Evolutionary conservation across 2,329 filamentous ascomycete genomes (phyloP).

Genomic region (Diplocarpon rosae): DNA sequence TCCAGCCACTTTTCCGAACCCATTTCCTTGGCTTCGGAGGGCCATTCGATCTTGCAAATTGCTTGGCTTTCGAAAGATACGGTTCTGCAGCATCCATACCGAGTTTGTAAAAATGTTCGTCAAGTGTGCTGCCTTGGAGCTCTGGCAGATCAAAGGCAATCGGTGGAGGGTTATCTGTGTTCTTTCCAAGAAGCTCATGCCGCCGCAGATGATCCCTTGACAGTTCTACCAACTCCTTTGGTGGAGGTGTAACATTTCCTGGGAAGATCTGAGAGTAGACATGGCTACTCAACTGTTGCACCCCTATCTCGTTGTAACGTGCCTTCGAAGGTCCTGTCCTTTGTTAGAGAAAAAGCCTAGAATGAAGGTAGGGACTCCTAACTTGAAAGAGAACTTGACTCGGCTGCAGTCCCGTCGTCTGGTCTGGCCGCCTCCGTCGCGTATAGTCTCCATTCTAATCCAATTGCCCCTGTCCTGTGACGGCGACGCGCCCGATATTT

Average conservation of each 20-base stretch:
- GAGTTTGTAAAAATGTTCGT: conserved; percentile 88
- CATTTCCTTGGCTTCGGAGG: conserved; percentile 56
- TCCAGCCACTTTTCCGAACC: conserved; percentile 79
- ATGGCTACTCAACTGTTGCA: conserved; percentile 82
- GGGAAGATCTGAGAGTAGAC: conserved; percentile 78
- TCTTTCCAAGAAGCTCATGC: conserved; percentile 85
- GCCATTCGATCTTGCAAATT: conserved; percentile 55
- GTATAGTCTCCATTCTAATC: conserved; percentile 35
- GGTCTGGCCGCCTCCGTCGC: conserved; percentile 14
- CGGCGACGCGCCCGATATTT: conserved; percentile 34
- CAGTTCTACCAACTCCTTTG: conserved; percentile 64
- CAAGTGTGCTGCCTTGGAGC: conserved; percentile 69
- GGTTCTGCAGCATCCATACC: conserved; percentile 82
- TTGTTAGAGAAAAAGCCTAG: conserved; percentile 4
- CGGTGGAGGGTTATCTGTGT: conserved; percentile 62
- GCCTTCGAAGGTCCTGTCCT: conserved; percentile 36
- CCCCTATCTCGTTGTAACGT: conserved; percentile 83
- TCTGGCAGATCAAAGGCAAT: conserved; percentile 78
- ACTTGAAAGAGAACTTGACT: conserved; percentile 11
- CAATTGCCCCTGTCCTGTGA: conserved; percentile 21
- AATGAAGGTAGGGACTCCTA: neutral
- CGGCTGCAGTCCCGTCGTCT: conserved; percentile 1
- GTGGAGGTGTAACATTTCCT: conserved; percentile 41
- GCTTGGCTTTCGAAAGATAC: conserved; percentile 63
- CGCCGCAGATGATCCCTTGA: conserved; percentile 71